phyloP scores from a whole-genome alignment of 225 moss, liverwort and hornwort genomes.

The Polytrichum formosum region DNA sequence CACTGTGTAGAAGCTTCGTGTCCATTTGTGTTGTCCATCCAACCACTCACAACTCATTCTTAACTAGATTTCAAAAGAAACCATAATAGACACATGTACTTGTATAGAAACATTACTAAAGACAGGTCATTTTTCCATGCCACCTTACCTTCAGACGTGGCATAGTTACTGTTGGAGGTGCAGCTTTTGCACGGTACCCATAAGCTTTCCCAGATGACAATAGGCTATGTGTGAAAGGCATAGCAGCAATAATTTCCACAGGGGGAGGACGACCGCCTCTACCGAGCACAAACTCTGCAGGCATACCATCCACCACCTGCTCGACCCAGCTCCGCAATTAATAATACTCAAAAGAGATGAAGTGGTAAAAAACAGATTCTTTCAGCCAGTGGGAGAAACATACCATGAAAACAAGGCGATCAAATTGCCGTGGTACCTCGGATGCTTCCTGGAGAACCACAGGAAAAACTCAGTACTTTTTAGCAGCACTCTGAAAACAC shows the following conservation, averaged over 20 bases:
- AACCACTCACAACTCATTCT: no score
- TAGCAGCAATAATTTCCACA: conserved; percentile 46
- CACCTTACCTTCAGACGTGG: conserved; percentile 76
- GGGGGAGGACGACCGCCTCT: conserved; percentile 48
- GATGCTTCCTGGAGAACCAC: conserved; percentile 45
- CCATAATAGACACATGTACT: no score
- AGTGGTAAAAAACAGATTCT: neutral
- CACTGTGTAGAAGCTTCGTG: no score
- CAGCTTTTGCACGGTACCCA: conserved; percentile 81
- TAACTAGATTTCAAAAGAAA: no score
- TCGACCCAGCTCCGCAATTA: neutral
- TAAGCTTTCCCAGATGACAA: conserved; percentile 53
- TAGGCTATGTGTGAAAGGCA: conserved; percentile 68
- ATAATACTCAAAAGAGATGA: neutral
- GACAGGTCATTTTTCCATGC: neutral
- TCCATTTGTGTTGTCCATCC: no score
- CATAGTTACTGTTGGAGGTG: conserved; percentile 94
- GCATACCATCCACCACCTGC: conserved; percentile 86
- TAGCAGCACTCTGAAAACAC: neutral
- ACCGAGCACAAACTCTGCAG: conserved; percentile 79
- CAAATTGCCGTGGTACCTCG: conserved; percentile 59
- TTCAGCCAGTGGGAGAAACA: conserved; percentile 1
- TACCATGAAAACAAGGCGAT: conserved; percentile 82
- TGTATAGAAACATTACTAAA: no score
- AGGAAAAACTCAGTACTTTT: conserved; percentile 1